Evolutionary conservation across 176 grass and related monocot genomes (phyloP), one percentile per base, ranked within the genome.

Genomic region (Oryza rufipogon): DNA sequence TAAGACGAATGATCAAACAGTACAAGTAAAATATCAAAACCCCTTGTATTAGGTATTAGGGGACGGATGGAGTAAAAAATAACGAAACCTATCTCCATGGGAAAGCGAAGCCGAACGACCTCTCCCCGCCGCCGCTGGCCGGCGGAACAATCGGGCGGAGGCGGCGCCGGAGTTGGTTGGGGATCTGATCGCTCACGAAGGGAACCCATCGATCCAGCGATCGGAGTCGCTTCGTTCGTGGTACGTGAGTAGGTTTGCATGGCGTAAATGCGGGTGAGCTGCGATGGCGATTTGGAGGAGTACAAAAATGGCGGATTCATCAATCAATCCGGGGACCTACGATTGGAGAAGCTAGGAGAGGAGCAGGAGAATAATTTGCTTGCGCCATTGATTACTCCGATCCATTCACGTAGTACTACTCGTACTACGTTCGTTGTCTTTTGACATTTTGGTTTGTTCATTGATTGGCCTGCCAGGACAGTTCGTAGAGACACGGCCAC

Each of bases 381-480:
- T 63, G 58, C 1, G 58, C n/a, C 45, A 47, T n/a, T 15, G 11
- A 5, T 13, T 68, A 68, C 48, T 28, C 47, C 32, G 38, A 47
- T 0, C 52, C 75, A 74, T 79, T 88, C 19, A 79, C 17, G 19
- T 60, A 22, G 56, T 22, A 22, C 19, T 60, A n/a, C 56, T 9
- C 56, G 6, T 60, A 60, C 11, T 41, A 41, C 52, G 52, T 56
- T 19, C 86, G 68, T 9, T 58, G 81, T 1, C 23, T 1, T 1
- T 84, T 84, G 87, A 80, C 87, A 76, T 67, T 25, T 79, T 58
- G 1, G 14, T 19, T 19, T 56, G 54, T 58, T 58, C 20, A 76
- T 76, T 82, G 78, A 76, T 69, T 76, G 19, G 19, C 28, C 64
- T 6, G 68, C 26, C 28, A 44, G 77, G 69, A 80, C 77, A 20